A percentile compares a stretch with the other conserved stretches of the same genome.
Conservation (phyloP, 2,329 filamentous ascomycete species). For the Rutstroemia sp. region DNA sequence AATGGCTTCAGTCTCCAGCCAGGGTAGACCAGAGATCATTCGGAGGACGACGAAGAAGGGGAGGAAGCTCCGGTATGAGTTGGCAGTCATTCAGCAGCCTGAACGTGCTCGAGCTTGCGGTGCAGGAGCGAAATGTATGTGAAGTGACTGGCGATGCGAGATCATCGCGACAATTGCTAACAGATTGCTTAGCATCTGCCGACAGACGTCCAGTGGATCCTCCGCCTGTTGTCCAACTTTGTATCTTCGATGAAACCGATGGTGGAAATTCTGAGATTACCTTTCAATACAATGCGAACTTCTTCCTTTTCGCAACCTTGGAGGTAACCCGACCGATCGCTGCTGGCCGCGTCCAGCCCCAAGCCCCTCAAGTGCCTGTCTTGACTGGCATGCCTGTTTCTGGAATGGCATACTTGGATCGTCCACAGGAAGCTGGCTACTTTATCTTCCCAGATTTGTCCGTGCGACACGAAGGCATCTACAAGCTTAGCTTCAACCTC, state of each 20-base stretch:
- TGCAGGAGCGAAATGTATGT: constrained; percentile 86
- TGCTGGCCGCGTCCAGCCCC: constrained; percentile 64
- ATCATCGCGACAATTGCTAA: neutral
- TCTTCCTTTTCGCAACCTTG: constrained; percentile 91
- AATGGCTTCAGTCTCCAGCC: constrained; percentile 6
- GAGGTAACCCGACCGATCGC: constrained; percentile 80
- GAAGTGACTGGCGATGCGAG: neutral
- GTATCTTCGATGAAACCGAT: constrained; percentile 64
- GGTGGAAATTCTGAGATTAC: constrained; percentile 45
- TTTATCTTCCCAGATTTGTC: constrained; percentile 98
- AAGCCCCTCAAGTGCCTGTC: constrained; percentile 68
- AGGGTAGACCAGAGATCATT: constrained; percentile 1
- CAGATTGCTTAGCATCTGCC: constrained; percentile 18
- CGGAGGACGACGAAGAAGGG: constrained; percentile 59
- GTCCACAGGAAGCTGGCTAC: constrained; percentile 73
- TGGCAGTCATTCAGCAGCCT: constrained; percentile 88
- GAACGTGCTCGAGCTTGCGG: constrained; percentile 92
- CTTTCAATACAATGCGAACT: constrained; percentile 90
- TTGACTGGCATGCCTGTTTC: constrained; percentile 91
- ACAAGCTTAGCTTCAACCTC: constrained; percentile 83
- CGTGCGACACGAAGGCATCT: constrained; percentile 89
- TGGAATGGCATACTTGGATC: constrained; percentile 91
- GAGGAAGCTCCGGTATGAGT: constrained; percentile 69
- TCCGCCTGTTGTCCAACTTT: constrained; percentile 87
- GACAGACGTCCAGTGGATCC: constrained; percentile 31